Evolutionary conservation across 129 eudicot species (phyloP).

Genomic region (Flaveria sonorensis): DNA sequence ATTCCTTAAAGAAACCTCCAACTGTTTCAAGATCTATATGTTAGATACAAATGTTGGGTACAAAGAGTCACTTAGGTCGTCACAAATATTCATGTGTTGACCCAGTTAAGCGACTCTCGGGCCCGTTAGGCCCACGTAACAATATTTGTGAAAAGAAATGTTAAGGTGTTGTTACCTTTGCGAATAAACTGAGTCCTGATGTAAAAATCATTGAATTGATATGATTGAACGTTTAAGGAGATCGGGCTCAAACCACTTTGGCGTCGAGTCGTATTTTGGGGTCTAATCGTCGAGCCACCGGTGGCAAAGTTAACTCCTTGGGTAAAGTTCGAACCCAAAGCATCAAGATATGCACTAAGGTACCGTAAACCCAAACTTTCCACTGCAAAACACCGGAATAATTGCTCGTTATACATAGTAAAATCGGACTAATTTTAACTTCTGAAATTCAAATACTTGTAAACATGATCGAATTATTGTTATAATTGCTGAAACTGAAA

Average conservation of each 20-base stretch:
- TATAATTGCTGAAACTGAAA: no score
- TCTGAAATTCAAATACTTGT: neutral
- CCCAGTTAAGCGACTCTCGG: neutral
- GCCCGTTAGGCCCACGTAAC: no score
- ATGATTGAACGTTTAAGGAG: slow-evolving; percentile 57
- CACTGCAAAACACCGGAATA: slow-evolving; percentile 42
- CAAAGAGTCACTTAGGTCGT: no score
- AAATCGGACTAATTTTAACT: neutral
- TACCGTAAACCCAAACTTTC: slow-evolving; percentile 56
- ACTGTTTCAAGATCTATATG: slow-evolving; percentile 12
- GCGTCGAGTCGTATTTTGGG: slow-evolving; percentile 59
- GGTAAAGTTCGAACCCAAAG: slow-evolving; percentile 75
- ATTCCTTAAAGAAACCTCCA: slow-evolving; percentile 38
- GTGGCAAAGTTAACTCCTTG: slow-evolving; percentile 94
- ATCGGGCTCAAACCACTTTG: slow-evolving; percentile 68
- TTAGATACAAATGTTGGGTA: neutral
- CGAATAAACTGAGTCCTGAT: slow-evolving; percentile 53
- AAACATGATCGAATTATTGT: no score
- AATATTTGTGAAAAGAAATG: neutral
- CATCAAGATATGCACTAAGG: slow-evolving; percentile 72
- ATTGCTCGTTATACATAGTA: neutral
- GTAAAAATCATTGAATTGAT: slow-evolving; percentile 62
- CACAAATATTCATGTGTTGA: neutral
- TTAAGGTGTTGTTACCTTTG: neutral
- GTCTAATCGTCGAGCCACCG: slow-evolving; percentile 82